Conservation (phyloP, 2,329 filamentous ascomycete genomes). For the Orbilia javanica region DNA sequence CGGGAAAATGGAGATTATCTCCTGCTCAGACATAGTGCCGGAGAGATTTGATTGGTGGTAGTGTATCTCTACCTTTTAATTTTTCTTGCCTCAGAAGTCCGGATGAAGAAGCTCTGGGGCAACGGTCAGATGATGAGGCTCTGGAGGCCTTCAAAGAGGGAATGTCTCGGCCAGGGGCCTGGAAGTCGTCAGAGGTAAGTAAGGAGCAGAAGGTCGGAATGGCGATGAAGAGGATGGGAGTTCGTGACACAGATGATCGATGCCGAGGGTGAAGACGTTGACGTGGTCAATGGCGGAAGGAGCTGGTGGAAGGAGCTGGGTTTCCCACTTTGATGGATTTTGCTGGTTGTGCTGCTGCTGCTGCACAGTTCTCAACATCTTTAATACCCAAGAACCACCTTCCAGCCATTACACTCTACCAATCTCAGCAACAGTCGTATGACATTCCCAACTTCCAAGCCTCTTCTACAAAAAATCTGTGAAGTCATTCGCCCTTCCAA, state of each 20-base stretch:
- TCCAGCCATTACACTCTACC: background rate
- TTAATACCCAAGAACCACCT: background rate
- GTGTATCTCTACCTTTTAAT: background rate
- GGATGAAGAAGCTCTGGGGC: background rate
- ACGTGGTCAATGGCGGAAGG: background rate
- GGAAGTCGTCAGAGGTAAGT: too few relatives aligned
- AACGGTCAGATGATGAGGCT: background rate
- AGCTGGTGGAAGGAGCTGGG: conserved; percentile 9
- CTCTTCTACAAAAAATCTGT: background rate
- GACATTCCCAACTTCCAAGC: conserved; percentile 3
- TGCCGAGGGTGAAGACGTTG: conserved; percentile 16
- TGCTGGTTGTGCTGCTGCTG: background rate
- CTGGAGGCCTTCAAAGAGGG: background rate
- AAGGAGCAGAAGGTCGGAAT: background rate
- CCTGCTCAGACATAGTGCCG: background rate
- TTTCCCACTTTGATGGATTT: conserved; percentile 2
- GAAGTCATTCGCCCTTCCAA: conserved; percentile 1
- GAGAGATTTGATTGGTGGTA: background rate
- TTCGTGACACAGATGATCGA: background rate
- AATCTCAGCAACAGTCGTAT: background rate
- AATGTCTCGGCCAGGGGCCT: background rate
- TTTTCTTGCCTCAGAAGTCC: background rate
- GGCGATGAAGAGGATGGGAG: background rate
- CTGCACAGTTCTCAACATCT: background rate
- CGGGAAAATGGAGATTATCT: background rate